These are phyloP conservation scores for Mycosarcoma mackinlayi DNA, from an alignment of 1,284 basidiomycete species.

Conservation along the genomic window DNA sequence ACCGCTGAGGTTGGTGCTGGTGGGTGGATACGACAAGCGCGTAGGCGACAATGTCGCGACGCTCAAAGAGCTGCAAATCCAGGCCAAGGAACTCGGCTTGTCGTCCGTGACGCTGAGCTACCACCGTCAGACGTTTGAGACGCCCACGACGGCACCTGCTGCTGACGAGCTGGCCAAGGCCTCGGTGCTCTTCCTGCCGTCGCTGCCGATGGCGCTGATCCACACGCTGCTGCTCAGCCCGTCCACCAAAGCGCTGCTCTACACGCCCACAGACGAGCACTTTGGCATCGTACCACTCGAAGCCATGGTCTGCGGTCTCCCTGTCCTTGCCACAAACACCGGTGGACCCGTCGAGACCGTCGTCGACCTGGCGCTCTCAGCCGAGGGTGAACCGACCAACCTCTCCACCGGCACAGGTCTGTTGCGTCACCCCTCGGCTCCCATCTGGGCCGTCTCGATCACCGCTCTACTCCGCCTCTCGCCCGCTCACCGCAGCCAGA, in stretches of 20 bases:
- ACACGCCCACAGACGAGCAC: conserved; percentile 95
- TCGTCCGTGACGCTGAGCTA: conserved; percentile 69
- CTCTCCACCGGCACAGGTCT: conserved; percentile 46
- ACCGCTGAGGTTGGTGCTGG: conserved; percentile 51
- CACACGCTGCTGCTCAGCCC: conserved; percentile 53
- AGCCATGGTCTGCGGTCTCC: conserved; percentile 90
- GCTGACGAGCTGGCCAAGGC: conserved; percentile 17
- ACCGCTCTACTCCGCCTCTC: conserved; percentile 34
- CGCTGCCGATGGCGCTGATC: conserved; percentile 58
- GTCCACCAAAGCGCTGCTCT: conserved; percentile 74
- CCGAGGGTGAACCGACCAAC: conserved; percentile 39
- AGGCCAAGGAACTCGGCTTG: conserved; percentile 64
- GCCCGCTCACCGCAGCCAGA: conserved; percentile 2
- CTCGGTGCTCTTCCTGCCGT: conserved; percentile 59
- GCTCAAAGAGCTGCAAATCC: conserved; percentile 55
- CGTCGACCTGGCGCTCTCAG: conserved; percentile 71
- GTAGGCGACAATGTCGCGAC: conserved; percentile 79
- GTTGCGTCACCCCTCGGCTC: conserved; percentile 40
- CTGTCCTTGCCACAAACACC: conserved; percentile 86
- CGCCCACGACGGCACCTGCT: conserved; percentile 59
- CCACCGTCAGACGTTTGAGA: conserved; percentile 53
- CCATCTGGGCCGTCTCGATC: conserved; percentile 50
- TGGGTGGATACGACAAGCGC: conserved; percentile 81
- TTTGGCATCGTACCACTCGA: conserved; percentile 97
- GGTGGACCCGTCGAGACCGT: conserved; percentile 94